Conservation (phyloP, 768 basidiomycete species). For the Lentinus brumalis region DNA sequence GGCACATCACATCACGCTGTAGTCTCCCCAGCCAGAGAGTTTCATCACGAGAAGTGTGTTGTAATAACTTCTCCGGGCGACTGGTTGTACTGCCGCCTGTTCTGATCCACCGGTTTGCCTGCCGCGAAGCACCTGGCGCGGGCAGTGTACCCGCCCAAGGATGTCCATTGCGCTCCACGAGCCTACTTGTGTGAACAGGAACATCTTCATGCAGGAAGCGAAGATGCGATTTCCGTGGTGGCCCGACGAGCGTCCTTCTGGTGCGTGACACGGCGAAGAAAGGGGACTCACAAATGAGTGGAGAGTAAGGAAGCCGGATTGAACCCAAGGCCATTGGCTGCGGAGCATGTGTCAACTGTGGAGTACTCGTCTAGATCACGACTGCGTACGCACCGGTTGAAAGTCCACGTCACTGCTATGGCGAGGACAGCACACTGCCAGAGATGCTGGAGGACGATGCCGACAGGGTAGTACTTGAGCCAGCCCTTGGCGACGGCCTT, state of each 20-base stretch:
- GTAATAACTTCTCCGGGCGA: too few species aligned
- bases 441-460: conserved; percentile 76
- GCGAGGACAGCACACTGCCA: conserved; percentile 76
- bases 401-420: conserved; percentile 85
- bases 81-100: too few species aligned
- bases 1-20: neutral
- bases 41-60: too few species aligned
- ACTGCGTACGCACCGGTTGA: conserved; percentile 58
- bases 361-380: neutral
- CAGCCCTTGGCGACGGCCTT: conserved; percentile 74
- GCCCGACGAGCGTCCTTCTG: too few species aligned
- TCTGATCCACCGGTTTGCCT: too few species aligned
- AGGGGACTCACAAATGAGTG: conserved; percentile 70
- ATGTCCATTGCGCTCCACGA: too few species aligned
- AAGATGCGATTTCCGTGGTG: too few species aligned
- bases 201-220: too few species aligned
- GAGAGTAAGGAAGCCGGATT: conserved; percentile 85
- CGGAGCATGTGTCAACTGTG: neutral
- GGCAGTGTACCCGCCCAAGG: too few species aligned
- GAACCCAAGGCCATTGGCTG: conserved; percentile 97
- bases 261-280: conserved; percentile 5
- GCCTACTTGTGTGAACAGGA: too few species aligned
- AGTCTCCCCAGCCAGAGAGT: too few species aligned
- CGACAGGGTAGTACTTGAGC: conserved; percentile 80
- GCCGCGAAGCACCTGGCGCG: too few species aligned